These are phyloP conservation scores for Phytopythium ostracodes DNA, from an alignment of 352 stramenopile species.

Conservation along the genomic window DNA sequence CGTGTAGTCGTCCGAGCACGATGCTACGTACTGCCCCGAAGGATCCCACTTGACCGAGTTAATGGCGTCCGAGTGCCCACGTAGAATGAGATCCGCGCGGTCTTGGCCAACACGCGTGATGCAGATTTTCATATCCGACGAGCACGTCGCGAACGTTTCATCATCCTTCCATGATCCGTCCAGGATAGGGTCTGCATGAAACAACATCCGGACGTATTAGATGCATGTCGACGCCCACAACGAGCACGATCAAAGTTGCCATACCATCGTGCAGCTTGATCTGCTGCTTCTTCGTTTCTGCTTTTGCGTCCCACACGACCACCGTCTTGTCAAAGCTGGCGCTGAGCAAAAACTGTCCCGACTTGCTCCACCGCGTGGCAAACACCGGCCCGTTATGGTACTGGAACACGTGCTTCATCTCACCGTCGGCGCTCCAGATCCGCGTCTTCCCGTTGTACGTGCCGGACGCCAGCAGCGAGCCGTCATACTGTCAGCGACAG, in stretches of 20 bases:
- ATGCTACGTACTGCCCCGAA: conserved; percentile 90
- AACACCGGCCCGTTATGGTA: conserved; percentile 86
- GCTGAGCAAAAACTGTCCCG: conserved; percentile 65
- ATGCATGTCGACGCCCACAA: not conserved
- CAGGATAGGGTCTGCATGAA: conserved; percentile 62
- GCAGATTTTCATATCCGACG: conserved; percentile 91
- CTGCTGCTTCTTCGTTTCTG: conserved; percentile 92
- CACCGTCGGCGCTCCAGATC: conserved; percentile 69
- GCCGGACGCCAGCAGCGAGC: conserved; percentile 90
- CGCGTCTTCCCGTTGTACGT: conserved; percentile 94
- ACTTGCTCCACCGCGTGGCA: conserved; percentile 81
- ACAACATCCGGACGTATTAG: not conserved
- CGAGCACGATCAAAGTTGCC: not conserved
- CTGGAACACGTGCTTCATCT: conserved; percentile 82
- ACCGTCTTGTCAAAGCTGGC: conserved; percentile 87
- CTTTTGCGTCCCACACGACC: conserved; percentile 74
- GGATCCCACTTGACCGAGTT: conserved; percentile 99
- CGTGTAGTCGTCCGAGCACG: conserved; percentile 97
- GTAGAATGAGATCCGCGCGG: conserved; percentile 78
- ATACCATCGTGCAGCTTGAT: conserved; percentile 87
- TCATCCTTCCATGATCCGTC: conserved; percentile 95
- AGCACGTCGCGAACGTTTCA: conserved; percentile 93
- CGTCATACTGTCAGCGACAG: conserved; percentile 58
- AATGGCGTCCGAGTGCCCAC: conserved; percentile 95
- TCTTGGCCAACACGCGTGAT: conserved; percentile 85